These are phyloP conservation scores for Phycomyces nitens DNA, from an alignment of 192 early-diverging fungal genomes.

Conservation along the genomic window DNA sequence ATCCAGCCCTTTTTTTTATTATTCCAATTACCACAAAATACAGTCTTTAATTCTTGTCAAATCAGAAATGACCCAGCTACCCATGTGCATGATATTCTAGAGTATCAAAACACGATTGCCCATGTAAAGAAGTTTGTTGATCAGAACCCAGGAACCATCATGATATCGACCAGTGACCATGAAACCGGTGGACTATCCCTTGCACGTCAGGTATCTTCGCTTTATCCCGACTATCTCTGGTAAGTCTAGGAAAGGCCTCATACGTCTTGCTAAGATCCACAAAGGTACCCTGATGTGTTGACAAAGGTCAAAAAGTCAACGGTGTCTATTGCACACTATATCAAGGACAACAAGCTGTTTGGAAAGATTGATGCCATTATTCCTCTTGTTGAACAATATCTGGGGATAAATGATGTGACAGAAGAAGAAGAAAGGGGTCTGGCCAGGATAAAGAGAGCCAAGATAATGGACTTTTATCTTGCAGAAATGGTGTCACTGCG, in stretches of 20 bases:
- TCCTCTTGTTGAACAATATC: slow-evolving; percentile 5
- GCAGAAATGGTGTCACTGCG: slow-evolving; percentile 51
- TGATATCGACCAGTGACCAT: slow-evolving; percentile 93
- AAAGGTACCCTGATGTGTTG: slow-evolving; percentile 70
- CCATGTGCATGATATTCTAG: slow-evolving; percentile 89
- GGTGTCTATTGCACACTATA: slow-evolving; percentile 36
- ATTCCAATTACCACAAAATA: too few relatives aligned
- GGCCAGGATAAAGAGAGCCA: slow-evolving; percentile 35
- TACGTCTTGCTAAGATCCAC: too few relatives aligned
- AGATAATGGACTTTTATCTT: slow-evolving; percentile 44
- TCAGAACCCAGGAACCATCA: slow-evolving; percentile 74
- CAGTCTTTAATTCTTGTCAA: background rate
- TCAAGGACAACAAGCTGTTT: background rate
- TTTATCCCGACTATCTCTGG: slow-evolving; percentile 90
- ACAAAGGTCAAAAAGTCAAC: slow-evolving; percentile 66
- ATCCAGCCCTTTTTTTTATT: too few relatives aligned
- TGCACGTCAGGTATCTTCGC: slow-evolving; percentile 61
- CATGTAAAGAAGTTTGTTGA: slow-evolving; percentile 78
- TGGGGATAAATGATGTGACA: slow-evolving; percentile 71
- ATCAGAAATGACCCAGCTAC: slow-evolving; percentile 86
- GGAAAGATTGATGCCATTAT: slow-evolving; percentile 37
- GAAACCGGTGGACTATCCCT: slow-evolving; percentile 95
- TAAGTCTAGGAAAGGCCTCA: slow-evolving; percentile 7
- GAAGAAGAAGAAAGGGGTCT: slow-evolving; percentile 52
- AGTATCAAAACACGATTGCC: slow-evolving; percentile 76